Percentiles rank a stretch among this genome's conserved stretches.
Conservation (phyloP, 2,329 filamentous ascomycete species). For the Trichoderma pleuroti region DNA sequence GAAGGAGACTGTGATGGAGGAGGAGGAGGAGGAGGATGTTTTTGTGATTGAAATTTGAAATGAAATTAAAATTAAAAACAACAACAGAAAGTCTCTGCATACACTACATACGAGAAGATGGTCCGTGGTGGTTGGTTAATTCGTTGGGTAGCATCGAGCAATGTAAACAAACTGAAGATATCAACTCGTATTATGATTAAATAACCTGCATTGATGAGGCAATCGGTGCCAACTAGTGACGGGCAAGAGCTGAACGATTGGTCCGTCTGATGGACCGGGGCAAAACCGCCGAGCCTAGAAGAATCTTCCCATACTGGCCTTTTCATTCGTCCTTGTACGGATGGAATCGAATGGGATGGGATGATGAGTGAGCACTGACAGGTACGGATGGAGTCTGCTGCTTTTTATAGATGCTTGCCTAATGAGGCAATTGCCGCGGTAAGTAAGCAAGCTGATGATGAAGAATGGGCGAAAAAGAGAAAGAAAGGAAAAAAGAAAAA, state of each 20-base stretch:
- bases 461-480: background rate
- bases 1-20: constrained; percentile 4
- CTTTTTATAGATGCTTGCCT: background rate
- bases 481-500: constrained; percentile 27
- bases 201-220: background rate
- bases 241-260: background rate
- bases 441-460: too few species aligned
- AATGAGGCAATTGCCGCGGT: background rate
- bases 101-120: too few species aligned
- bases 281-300: background rate
- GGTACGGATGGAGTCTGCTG: background rate
- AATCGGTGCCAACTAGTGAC: background rate
- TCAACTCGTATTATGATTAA: background rate
- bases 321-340: background rate
- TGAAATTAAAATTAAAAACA: too few species aligned
- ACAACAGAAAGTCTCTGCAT: background rate
- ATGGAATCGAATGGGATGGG: background rate
- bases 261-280: background rate
- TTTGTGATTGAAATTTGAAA: background rate
- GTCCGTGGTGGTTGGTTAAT: too few species aligned
- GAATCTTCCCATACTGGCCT: background rate
- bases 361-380: background rate
- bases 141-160: background rate
- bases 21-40: too few species aligned
- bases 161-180: background rate